Conservation (phyloP, 1,139 yeast genomes). For the Protomyces pachydermus region DNA sequence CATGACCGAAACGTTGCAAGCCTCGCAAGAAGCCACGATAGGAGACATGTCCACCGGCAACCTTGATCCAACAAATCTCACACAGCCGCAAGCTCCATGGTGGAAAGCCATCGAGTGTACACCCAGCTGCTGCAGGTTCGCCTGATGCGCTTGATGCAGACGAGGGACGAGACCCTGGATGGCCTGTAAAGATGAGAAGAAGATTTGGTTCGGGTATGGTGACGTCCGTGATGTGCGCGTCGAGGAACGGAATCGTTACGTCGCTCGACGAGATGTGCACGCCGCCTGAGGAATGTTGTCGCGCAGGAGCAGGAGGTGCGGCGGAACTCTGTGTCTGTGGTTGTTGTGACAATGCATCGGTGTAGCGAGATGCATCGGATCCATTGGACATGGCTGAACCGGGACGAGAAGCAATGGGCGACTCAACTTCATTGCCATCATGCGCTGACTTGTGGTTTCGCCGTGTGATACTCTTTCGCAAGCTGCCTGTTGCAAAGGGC, state of each 20-base stretch:
- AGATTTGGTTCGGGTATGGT: conserved; percentile 83
- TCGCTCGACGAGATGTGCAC: not conserved
- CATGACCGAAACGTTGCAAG: conserved; percentile 8
- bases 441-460: not conserved
- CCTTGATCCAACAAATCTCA: conserved; percentile 54
- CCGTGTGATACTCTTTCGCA: not conserved
- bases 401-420: not conserved
- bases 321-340: not conserved
- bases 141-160: not conserved
- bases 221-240: conserved; percentile 11
- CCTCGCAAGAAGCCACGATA: conserved; percentile 23
- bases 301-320: not conserved
- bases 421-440: not conserved
- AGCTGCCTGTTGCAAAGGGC: not conserved
- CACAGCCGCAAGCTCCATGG: conserved; percentile 95
- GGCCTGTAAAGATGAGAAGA: conserved; percentile 76
- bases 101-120: conserved; percentile 85
- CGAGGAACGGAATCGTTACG: conserved; percentile 16
- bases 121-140: not conserved
- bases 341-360: not conserved
- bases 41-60: conserved; percentile 2
- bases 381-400: not conserved
- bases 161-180: conserved; percentile 39
- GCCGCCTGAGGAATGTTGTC: not conserved
- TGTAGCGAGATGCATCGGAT: not conserved